A percentile compares a stretch with the other conserved stretches of the same genome.
These are phyloP conservation scores for Ulvella scutata DNA, from an alignment of 139 green algal genomes.

Conservation along the genomic window DNA sequence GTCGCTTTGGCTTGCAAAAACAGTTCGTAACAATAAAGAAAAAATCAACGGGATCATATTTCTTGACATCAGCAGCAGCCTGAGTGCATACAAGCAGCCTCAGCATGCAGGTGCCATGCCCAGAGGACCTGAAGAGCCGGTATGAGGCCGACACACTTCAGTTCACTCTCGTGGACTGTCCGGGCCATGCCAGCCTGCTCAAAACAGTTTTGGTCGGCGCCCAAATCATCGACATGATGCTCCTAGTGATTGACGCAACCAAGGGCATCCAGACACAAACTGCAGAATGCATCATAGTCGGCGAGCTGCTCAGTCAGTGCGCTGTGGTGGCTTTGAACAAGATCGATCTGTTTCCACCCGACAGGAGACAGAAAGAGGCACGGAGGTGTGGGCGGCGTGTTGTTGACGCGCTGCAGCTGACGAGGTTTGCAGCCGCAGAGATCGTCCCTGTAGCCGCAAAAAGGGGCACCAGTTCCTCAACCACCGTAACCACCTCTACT, in stretches of 20 bases:
- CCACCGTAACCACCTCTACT: background rate
- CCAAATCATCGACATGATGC: constrained; percentile 93
- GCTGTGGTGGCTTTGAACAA: constrained; percentile 91
- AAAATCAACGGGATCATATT: too few relatives aligned
- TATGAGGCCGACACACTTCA: constrained; percentile 35
- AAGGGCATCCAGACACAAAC: constrained; percentile 87
- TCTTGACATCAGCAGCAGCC: too few relatives aligned
- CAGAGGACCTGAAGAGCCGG: background rate
- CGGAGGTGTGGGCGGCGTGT: constrained; percentile 27
- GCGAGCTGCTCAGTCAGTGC: constrained; percentile 58
- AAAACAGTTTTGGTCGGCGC: constrained; percentile 84
- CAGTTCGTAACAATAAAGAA: too few relatives aligned
- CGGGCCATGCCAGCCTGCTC: constrained; percentile 91
- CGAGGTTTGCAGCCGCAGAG: constrained; percentile 11
- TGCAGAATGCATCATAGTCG: constrained; percentile 83
- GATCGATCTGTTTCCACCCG: constrained; percentile 44
- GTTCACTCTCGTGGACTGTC: constrained; percentile 96
- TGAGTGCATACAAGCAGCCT: too few relatives aligned
- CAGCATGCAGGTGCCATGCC: background rate
- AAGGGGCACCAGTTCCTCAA: background rate
- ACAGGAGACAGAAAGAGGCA: constrained; percentile 40
- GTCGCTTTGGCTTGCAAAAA: too few relatives aligned
- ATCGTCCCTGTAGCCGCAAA: constrained; percentile 8
- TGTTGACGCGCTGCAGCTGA: background rate
- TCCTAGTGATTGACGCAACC: constrained; percentile 87